phyloP scores from a whole-genome alignment of 139 green algal species.

The Closterium sp. region DNA sequence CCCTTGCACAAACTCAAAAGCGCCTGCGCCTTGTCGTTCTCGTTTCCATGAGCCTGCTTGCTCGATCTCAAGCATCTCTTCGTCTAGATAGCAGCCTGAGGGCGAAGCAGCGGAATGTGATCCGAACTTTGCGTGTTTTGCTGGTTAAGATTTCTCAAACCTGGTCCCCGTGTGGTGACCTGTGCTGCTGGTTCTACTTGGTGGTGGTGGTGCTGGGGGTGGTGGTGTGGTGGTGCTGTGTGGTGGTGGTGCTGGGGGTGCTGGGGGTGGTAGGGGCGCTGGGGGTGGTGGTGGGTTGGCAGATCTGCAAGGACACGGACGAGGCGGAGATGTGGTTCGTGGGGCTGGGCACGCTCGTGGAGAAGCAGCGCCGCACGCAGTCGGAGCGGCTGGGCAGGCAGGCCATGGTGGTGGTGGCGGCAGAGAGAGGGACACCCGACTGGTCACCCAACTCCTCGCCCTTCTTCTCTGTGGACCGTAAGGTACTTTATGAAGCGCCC shows the following conservation, averaged over 20 bases:
- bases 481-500: not conserved
- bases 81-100: not conserved
- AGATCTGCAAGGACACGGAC: constrained; percentile 53
- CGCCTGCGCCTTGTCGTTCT: not conserved
- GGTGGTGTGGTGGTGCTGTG: no score
- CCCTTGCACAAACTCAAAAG: not conserved
- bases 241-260: no score
- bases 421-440: not conserved
- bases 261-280: no score
- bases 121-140: not conserved
- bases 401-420: no score
- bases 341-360: constrained; percentile 31
- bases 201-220: no score
- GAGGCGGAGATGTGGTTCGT: constrained; percentile 52
- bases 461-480: not conserved
- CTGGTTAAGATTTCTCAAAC: no score
- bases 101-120: not conserved
- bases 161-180: no score
- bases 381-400: not conserved
- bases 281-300: not conserved
- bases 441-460: not conserved
- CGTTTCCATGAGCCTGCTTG: not conserved
- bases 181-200: no score
- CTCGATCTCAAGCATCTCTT: not conserved
- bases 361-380: not conserved